Evolutionary conservation across 768 basidiomycete species (phyloP), one percentile per base, ranked within the genome.

Genomic region (Porpolomopsis calyptriformis): DNA sequence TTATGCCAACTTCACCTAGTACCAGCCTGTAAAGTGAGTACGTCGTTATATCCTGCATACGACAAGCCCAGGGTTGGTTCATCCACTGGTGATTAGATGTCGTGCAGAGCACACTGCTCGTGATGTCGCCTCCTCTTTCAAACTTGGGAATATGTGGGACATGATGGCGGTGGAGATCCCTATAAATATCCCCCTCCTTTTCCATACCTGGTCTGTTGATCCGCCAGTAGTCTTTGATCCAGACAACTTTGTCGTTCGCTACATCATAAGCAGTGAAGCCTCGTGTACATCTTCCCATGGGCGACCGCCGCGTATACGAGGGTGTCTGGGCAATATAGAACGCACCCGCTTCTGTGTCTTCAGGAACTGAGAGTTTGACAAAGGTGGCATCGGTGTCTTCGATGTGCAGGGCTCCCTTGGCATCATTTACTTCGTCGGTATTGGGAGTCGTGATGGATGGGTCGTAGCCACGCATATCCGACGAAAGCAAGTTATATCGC

Each of bases 201-300:
- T 29, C 45, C 23, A 51, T 29, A 8, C 31, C 23, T 20, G 35
- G 10, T 5, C n/a, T 36, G 22, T 45, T 20, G 3, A 39, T 29
- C 2, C 61, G 49, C 62, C 62, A 64, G 2, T 35, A 49, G 25
- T 64, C 62, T 40, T 64, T 64, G 14, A 64, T 34, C 35, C 59
- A 58, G 12, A 56, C 50, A 4, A 49, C 43, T 16, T 43, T 23
- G 5, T 47, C 27, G 4, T 29, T 46, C 8, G 42, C 47, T 0
- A 43, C n/a, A 12, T 57, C 57, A 19, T 49, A 46, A 3, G 52
- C 55, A 9, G 50, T 48, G 12, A 49, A 52, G 3, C 46, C 51
- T n/a, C 54, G 54, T 2, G 59, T 58, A n/a, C 39, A 45, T 22
- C 54, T 24, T 1, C 55, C 53, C 2, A 47, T 46, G 20, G 53